Evolutionary conservation across 148 eudicot genomes (phyloP), one percentile per base, ranked within the genome.

Genomic region (Arctostaphylos glauca): DNA sequence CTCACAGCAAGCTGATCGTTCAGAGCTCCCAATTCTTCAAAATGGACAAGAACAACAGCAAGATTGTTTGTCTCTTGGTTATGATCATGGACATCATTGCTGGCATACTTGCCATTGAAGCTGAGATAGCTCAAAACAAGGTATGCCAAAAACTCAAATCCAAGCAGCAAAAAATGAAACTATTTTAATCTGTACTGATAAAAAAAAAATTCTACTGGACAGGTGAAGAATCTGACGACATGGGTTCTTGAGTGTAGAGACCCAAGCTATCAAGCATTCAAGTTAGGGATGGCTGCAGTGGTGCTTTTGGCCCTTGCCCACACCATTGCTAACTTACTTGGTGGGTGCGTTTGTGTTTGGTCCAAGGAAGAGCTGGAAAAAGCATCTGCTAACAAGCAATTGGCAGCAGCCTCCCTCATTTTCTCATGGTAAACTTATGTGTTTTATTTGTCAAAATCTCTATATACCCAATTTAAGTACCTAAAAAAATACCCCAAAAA

Each of bases 251-350:
- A 91, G 85, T 96, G 99, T 52, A 85, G 94, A 67, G 92, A 94
- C 60, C 98, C 99, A 48, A 96, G 97, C 84, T 81, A 89, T 78
- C 74, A 88, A 59, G 98, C 99, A 3, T 96, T 93, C 90, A 94
- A 89, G 87, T 92, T 94, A 0, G 99, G 98, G 54, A 64, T 96
- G 52, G 89, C 89, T n/a, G 99, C 99, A 64, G 87, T 89, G 21
- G 84, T 92, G 14, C 82, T 96, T 5, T 60, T 96, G 38, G 87
- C 89, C 18, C 68, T 92, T 5, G 97, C 99, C 67, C 99, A 96
- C 83, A 76, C 88, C 44, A 66, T 94, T 74, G 90, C 91, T 19
- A 92, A 85, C 81, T 84, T 93, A 76, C 89, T 94, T 15, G 98
- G 93, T 9, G 99, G 99, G 4, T 96, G 99, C 84, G 73, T 93